Evolutionary conservation across 2,329 filamentous ascomycete species (phyloP), one percentile per base, ranked within the genome.

Genomic region (Aschersonia sp.): DNA sequence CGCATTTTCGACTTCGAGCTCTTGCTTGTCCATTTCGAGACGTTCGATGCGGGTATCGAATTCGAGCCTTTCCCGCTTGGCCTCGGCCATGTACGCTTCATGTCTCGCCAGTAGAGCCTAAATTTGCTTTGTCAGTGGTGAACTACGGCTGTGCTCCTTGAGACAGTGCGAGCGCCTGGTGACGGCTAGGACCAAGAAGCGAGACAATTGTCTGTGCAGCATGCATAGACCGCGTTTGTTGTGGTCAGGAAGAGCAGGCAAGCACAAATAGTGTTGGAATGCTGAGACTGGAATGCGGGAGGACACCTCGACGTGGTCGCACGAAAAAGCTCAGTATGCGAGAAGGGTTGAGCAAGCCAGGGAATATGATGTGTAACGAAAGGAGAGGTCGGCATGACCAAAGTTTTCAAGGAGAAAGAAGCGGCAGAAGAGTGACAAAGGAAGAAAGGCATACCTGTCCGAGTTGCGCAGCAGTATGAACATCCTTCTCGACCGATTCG

Each of bases 21-120:
- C 70, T 57, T 70, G 72, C 67, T 94, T 95, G 55, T 80, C 77
- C 56, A 66, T 66, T 66, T 94, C 87, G 46, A 98, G 73, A 53
- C 74, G 74, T 56, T 84, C 81, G 60, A 95, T 88, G 51, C 77
- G 84, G 44, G 70, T 65, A 43, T 77, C 74, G 66, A 95, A 79
- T 51, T 82, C 77, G 51, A 73, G 69, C 51, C 89, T 84, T 62
- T 95, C 88, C 56, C 81, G 79, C 70, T 95, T 88, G 50, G 89
- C 87, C 63, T 95, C 87, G 55, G 83, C 83, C 74, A 95, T 90
- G 66, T 94, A 95, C 50, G 85, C 81, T 71, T 97, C 89, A 76
- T 98, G 89, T 58, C 90, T 84, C 53, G 84, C 80, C 41, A 98
- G 79, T 48, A 98, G 74, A 50, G 88, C 88, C 92, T 97, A 81